These are phyloP conservation scores for Fomitopsis betulina DNA, from an alignment of 1,284 basidiomycete species.

Conservation along the genomic window DNA sequence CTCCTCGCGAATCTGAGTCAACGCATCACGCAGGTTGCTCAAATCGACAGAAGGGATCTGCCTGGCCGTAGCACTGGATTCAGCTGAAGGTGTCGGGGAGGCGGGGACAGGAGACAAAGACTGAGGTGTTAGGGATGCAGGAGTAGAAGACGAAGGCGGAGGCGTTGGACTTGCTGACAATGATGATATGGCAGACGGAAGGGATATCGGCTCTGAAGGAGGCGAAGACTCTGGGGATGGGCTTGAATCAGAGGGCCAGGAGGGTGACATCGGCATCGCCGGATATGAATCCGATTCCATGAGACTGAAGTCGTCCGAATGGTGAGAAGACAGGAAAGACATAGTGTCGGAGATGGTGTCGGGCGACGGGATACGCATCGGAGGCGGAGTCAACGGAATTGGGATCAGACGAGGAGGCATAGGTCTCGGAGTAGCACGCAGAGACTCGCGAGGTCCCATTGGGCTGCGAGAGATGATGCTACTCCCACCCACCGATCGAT, in stretches of 20 bases:
- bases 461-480: constrained; percentile 24
- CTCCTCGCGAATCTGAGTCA: constrained; percentile 49
- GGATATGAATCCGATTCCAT: constrained; percentile 35
- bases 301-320: constrained; percentile 63
- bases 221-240: constrained; percentile 26
- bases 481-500: constrained; percentile 37
- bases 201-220: constrained; percentile 22
- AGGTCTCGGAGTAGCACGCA: constrained; percentile 8
- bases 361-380: constrained; percentile 37
- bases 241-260: constrained; percentile 29
- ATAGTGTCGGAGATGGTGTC: constrained; percentile 41
- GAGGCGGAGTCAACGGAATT: constrained; percentile 38
- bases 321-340: constrained; percentile 70
- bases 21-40: constrained; percentile 36
- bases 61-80: constrained; percentile 40
- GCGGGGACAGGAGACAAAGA: constrained; percentile 30
- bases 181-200: constrained; percentile 2
- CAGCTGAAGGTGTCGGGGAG: constrained; percentile 34
- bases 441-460: constrained; percentile 4
- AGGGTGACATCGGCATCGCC: constrained; percentile 22
- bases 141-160: constrained; percentile 28
- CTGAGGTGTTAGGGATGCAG: constrained; percentile 18
- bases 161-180: constrained; percentile 6
- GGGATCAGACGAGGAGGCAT: constrained; percentile 20
- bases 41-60: constrained; percentile 31